Percentiles rank a stretch among this genome's conserved stretches.
Conservation (phyloP, 2,329 filamentous ascomycete genomes). For the Rhinocladiella similis region DNA sequence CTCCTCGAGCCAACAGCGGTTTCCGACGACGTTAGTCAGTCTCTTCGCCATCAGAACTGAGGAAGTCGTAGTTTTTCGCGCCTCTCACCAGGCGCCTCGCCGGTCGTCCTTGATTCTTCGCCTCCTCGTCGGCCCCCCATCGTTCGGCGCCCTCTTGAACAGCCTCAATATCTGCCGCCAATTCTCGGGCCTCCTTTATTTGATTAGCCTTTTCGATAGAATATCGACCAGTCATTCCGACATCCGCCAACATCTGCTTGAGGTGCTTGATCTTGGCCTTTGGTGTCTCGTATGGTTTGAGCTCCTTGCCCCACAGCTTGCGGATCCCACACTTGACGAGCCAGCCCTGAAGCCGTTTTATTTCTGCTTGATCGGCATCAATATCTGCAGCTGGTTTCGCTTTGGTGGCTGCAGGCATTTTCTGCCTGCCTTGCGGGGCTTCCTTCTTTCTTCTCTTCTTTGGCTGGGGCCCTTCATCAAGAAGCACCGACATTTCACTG, state of each 20-base stretch:
- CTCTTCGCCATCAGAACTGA: slow-evolving; percentile 70
- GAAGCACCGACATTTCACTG: slow-evolving; percentile 70
- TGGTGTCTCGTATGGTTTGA: slow-evolving; percentile 71
- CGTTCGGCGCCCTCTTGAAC: slow-evolving; percentile 77
- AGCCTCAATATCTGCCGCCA: slow-evolving; percentile 78
- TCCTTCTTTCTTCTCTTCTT: slow-evolving; percentile 49
- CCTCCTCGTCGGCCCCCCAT: slow-evolving; percentile 66
- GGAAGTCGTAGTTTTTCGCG: slow-evolving; percentile 55
- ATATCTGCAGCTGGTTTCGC: slow-evolving; percentile 47
- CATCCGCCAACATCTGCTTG: slow-evolving; percentile 72
- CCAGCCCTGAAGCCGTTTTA: slow-evolving; percentile 85
- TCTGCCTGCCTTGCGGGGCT: slow-evolving; percentile 35
- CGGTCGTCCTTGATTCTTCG: slow-evolving; percentile 38
- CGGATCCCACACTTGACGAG: slow-evolving; percentile 87
- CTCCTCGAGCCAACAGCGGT: background rate
- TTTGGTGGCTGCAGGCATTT: slow-evolving; percentile 33
- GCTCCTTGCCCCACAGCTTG: slow-evolving; percentile 85
- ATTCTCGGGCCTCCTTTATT: slow-evolving; percentile 84
- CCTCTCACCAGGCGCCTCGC: slow-evolving; percentile 44
- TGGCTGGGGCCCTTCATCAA: slow-evolving; percentile 70
- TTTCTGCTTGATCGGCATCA: slow-evolving; percentile 70
- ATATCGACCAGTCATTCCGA: slow-evolving; percentile 86
- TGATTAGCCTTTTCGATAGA: slow-evolving; percentile 79
- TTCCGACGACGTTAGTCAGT: slow-evolving; percentile 37
- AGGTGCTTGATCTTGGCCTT: slow-evolving; percentile 83